Conservation (phyloP, 2,329 filamentous ascomycete genomes). For the Venturia pyrina region DNA sequence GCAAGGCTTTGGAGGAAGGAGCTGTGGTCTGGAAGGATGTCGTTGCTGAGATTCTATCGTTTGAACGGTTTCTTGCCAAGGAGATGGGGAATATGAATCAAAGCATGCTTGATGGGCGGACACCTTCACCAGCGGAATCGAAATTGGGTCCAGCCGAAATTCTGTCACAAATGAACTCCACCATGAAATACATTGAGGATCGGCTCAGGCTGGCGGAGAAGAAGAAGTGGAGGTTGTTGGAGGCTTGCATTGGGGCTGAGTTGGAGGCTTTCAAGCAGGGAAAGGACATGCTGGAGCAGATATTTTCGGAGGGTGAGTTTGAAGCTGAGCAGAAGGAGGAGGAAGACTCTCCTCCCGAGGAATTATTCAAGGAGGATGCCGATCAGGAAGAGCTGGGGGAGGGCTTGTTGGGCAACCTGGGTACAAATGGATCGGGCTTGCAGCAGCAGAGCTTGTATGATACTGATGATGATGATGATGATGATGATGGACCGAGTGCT, state of each 20-base stretch:
- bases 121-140: constrained; percentile 2
- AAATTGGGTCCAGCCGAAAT: constrained; percentile 22
- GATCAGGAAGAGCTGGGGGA: background rate
- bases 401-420: constrained; percentile 18
- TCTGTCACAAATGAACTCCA: constrained; percentile 45
- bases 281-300: constrained; percentile 42
- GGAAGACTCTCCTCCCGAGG: background rate
- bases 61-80: constrained; percentile 53
- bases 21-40: constrained; percentile 56
- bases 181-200: constrained; percentile 46
- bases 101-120: constrained; percentile 15
- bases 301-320: constrained; percentile 17
- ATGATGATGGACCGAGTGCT: constrained; percentile 37
- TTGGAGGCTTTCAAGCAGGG: constrained; percentile 56
- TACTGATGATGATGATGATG: constrained; percentile 34
- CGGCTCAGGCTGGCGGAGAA: constrained; percentile 47
- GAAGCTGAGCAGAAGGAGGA: background rate
- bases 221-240: constrained; percentile 62
- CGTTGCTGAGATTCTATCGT: constrained; percentile 48
- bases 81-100: constrained; percentile 23
- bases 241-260: constrained; percentile 67
- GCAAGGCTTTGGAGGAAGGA: constrained; percentile 57
- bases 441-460: constrained; percentile 17
- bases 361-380: background rate
- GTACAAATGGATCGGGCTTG: background rate